Evolutionary conservation across 192 early-diverging fungal genomes (phyloP), one percentile per base, ranked within the genome.

Genomic region (Rhizophlyctis rosea): DNA sequence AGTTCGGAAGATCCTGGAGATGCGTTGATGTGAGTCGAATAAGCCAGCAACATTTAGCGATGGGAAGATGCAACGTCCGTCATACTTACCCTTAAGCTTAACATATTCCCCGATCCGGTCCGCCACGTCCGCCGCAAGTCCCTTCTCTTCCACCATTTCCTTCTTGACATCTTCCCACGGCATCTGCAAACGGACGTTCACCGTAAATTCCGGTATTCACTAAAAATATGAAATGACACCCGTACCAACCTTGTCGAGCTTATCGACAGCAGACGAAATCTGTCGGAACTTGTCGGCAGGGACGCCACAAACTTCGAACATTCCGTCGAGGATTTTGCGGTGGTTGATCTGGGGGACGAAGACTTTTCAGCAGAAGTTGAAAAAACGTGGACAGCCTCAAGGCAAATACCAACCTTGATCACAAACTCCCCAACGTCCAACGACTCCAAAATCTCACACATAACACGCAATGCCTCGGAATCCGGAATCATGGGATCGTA

Each of bases 401-500:
- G 31, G 34, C 64, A 50, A 64, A 70, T 16, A 62, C 3, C 4
- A 71, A 84, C 82, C 81, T 99, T 99, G 71, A 99, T 76, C 27
- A 84, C 85, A 71, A 93, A 99, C n/a, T 81, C 63, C 13, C 94
- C 95, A 51, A 99, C 74, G 25, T 93, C 89, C 55, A 99, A 80
- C 1, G 61, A 72, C 4, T 71, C 79, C 73, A 99, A 81, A 27
- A 91, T 84, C 71, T 99, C 94, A 34, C 82, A 79, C 59, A 89
- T 81, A 23, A 96, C 82, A 24, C 85, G 77, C 33, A 99, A 62
- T 34, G 87, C 86, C 67, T 99, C 96, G 25, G 92, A 87, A 69
- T 99, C 96, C 25, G 96, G 91, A n/a, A 99, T 81, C 96, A 99
- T 99, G 11, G 91, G 56, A 44, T 97, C 96, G 62, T 95, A 96